A percentile compares a stretch with the other conserved stretches of the same genome.
Conservation (phyloP, 345 rosid species). For the Erodium maritimum region DNA sequence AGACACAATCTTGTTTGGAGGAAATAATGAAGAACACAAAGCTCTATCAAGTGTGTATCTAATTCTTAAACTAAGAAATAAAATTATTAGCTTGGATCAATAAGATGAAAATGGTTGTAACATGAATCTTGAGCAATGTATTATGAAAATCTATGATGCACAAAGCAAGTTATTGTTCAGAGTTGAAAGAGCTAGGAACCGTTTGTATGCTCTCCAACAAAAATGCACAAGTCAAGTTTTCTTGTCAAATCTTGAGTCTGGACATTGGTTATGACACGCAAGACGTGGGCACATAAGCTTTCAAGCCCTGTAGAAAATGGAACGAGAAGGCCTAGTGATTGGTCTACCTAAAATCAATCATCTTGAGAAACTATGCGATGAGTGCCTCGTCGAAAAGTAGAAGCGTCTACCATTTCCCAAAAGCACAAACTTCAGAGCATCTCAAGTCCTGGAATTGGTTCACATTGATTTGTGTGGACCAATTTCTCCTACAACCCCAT, state of each 20-base stretch:
- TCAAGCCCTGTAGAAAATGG: not conserved
- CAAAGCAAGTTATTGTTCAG: no score
- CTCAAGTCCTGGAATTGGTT: not conserved
- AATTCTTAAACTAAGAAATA: no score
- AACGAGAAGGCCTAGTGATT: no score
- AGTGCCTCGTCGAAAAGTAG: not conserved
- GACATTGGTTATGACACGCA: not conserved
- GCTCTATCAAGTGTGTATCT: no score
- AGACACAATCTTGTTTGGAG: no score
- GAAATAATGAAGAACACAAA: no score
- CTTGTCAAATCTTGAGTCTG: not conserved
- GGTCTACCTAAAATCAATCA: not conserved
- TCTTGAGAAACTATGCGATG: not conserved
- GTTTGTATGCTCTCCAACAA: not conserved
- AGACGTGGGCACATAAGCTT: not conserved
- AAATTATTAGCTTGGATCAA: no score
- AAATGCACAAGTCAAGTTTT: not conserved
- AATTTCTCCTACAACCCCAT: not conserved
- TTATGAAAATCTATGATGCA: no score
- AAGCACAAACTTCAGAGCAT: not conserved
- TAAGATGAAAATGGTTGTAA: no score
- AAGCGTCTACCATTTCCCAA: not conserved
- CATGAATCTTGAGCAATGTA: no score
- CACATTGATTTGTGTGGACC: conserved; percentile 1
- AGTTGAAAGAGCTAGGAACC: no score